Percentiles rank a stretch among this genome's conserved stretches.
Conservation (phyloP, 129 eudicot species). For the Gnaphalium uliginosum region DNA sequence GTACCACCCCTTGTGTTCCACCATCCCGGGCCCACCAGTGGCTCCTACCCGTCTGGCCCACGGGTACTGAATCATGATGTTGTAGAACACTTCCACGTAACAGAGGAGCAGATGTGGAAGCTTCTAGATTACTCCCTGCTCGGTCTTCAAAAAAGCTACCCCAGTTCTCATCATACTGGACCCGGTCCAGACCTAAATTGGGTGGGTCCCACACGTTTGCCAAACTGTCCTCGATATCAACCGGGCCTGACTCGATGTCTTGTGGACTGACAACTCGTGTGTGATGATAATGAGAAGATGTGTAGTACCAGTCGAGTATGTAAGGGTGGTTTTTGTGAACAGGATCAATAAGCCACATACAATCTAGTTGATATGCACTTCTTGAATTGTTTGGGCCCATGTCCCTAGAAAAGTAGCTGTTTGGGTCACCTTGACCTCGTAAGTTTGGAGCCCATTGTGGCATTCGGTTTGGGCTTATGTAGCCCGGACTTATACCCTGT, state of each 20-base stretch:
- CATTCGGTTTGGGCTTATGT: constrained; percentile 41
- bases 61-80: constrained; percentile 46
- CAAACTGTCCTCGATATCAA: constrained; percentile 31
- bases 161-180: constrained; percentile 55
- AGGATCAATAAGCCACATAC: constrained; percentile 67
- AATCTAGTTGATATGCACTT: constrained; percentile 48
- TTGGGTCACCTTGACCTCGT: constrained; percentile 40
- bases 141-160: constrained; percentile 55
- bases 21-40: constrained; percentile 85
- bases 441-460: constrained; percentile 41
- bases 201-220: constrained; percentile 55
- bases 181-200: constrained; percentile 28
- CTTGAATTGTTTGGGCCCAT: constrained; percentile 33
- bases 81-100: constrained; percentile 59
- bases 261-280: constrained; percentile 18
- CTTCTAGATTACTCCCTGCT: constrained; percentile 43
- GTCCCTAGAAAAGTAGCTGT: constrained; percentile 50
- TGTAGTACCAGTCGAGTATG: constrained; percentile 84
- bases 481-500: constrained; percentile 42
- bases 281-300: constrained; percentile 45
- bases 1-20: constrained; percentile 35
- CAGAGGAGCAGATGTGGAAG: constrained; percentile 75
- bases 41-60: constrained; percentile 45
- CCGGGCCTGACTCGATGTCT: constrained; percentile 31
- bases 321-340: constrained; percentile 70